Conservation (phyloP, 371 early-diverging fungal genomes). For the Circinella umbellata region DNA sequence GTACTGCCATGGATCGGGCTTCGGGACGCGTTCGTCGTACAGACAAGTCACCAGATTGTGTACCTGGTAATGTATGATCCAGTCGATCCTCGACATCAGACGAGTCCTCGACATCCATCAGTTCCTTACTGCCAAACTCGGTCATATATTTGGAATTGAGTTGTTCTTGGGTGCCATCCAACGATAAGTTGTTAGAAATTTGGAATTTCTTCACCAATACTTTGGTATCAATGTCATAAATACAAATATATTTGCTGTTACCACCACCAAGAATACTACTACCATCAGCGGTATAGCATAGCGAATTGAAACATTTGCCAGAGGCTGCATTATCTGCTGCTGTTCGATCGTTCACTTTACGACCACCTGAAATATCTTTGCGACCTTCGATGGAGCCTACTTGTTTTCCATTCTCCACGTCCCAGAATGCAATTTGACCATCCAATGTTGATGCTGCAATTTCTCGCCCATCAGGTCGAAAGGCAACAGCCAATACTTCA, state of each 20-base stretch:
- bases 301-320: conserved; percentile 88
- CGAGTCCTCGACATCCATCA: conserved; percentile 76
- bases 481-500: conserved; percentile 91
- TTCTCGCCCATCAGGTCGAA: conserved; percentile 90
- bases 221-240: conserved; percentile 83
- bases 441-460: conserved; percentile 89
- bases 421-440: conserved; percentile 95
- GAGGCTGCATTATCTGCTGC: conserved; percentile 81
- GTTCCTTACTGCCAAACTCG: conserved; percentile 86
- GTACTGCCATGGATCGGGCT: conserved; percentile 81
- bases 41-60: conserved; percentile 83
- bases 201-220: conserved; percentile 90
- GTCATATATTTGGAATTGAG: conserved; percentile 93
- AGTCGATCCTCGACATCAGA: conserved; percentile 85
- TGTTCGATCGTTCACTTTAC: conserved; percentile 74
- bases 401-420: conserved; percentile 71
- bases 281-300: conserved; percentile 96
- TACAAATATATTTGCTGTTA: conserved; percentile 92
- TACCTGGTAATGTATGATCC: conserved; percentile 88
- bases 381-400: conserved; percentile 87
- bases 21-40: conserved; percentile 78
- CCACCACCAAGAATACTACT: conserved; percentile 91
- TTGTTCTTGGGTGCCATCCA: conserved; percentile 91
- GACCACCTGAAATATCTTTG: conserved; percentile 91
- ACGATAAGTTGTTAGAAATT: conserved; percentile 87